phyloP scores from a whole-genome alignment of 2,329 filamentous ascomycete species.

The Phyllosticta paracitricarpa region DNA sequence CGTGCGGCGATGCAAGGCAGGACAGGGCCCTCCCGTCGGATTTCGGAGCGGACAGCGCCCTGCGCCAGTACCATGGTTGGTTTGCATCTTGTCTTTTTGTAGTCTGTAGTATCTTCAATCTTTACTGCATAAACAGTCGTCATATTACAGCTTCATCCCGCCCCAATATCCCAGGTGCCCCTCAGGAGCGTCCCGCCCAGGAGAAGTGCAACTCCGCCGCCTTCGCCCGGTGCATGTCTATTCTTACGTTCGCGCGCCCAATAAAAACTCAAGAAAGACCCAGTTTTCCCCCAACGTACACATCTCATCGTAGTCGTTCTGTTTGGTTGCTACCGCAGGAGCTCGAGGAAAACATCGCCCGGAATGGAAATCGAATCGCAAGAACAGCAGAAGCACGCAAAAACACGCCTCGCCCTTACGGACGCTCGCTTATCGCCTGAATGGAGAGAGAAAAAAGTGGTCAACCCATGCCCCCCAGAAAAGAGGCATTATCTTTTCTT shows the following conservation, averaged over 20 bases:
- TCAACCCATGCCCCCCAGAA: background rate
- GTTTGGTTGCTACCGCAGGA: background rate
- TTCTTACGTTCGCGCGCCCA: background rate
- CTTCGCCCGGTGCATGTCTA: slow-evolving; percentile 8
- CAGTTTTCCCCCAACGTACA: background rate
- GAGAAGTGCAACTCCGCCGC: slow-evolving; percentile 1
- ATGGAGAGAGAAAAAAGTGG: background rate
- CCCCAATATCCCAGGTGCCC: background rate
- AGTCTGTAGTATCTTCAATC: background rate
- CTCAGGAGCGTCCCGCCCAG: background rate
- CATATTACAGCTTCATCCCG: background rate
- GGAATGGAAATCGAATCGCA: background rate
- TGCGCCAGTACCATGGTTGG: background rate
- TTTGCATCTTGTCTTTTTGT: too few species aligned
- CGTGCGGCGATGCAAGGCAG: background rate
- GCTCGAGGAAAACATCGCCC: background rate
- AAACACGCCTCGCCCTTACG: background rate
- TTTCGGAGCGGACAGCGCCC: background rate
- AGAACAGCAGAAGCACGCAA: background rate
- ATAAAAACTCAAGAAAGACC: background rate
- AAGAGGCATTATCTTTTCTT: background rate
- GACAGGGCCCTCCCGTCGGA: background rate
- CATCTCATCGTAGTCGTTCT: background rate
- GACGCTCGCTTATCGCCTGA: background rate
- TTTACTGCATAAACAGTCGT: background rate